These are phyloP conservation scores for Cladosporium halotolerans DNA, from an alignment of 2,329 filamentous ascomycete species.

Conservation along the genomic window DNA sequence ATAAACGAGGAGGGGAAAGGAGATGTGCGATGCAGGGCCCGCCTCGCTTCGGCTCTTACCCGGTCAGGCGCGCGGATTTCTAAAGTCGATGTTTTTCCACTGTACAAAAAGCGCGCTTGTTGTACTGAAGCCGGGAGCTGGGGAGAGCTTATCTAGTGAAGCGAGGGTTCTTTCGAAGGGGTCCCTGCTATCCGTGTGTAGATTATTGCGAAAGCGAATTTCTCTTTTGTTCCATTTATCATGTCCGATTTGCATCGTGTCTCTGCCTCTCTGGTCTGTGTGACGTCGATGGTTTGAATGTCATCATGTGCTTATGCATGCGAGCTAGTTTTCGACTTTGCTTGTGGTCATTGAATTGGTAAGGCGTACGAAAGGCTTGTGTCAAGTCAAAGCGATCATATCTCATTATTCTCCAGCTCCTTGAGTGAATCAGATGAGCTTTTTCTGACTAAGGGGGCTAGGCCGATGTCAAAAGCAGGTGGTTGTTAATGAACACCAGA, in stretches of 20 bases:
- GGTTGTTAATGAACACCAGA: too few relatives aligned
- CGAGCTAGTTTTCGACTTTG: background rate
- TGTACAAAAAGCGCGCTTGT: constrained; percentile 11
- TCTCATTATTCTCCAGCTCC: background rate
- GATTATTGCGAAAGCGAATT: constrained; percentile 13
- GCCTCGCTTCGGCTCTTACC: constrained; percentile 3
- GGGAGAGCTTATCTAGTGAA: background rate
- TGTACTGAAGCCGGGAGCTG: constrained; percentile 8
- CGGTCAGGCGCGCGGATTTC: constrained; percentile 2
- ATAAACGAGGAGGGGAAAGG: background rate
- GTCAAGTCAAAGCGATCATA: background rate
- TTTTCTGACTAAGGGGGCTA: background rate
- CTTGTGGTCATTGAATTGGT: background rate
- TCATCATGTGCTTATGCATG: too few relatives aligned
- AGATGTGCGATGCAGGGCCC: background rate
- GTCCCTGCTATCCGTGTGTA: constrained; percentile 4
- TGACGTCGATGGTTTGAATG: too few relatives aligned
- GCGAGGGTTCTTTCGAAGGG: background rate
- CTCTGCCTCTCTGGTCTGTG: background rate
- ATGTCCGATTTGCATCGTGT: background rate
- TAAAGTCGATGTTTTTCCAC: background rate
- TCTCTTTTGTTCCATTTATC: constrained; percentile 7
- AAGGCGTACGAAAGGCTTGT: background rate
- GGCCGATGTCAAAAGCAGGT: too few relatives aligned
- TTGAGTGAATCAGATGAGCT: background rate